Percentiles rank a stretch among this genome's conserved stretches.
Evolutionary conservation across 257 asterid species (phyloP).

Genomic region (Solanum neorickii): DNA sequence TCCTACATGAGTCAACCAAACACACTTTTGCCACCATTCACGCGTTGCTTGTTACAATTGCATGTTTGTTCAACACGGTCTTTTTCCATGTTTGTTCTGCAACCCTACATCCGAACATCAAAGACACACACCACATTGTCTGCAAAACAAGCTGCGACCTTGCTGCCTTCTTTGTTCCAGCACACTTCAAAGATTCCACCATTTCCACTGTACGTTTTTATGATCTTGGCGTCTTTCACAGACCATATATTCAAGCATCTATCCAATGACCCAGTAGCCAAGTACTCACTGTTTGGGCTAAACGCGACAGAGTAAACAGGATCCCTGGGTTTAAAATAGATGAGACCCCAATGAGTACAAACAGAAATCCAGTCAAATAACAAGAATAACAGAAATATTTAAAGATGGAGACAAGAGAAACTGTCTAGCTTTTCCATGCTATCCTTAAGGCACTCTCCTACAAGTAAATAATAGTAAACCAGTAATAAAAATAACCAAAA

Average conservation of each 20-base stretch:
- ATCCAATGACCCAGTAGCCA: slow-evolving; percentile 94
- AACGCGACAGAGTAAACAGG: slow-evolving; percentile 91
- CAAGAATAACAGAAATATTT: background rate
- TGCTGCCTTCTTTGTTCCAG: slow-evolving; percentile 94
- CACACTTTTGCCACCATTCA: background rate
- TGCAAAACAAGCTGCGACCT: slow-evolving; percentile 87
- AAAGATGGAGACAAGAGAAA: background rate
- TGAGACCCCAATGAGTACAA: background rate
- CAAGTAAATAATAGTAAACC: background rate
- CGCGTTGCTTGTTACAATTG: background rate
- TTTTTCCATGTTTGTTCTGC: background rate
- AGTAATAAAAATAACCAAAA: background rate
- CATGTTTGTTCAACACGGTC: background rate
- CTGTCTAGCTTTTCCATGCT: background rate
- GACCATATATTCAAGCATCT: slow-evolving; percentile 92
- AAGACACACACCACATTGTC: slow-evolving; percentile 82
- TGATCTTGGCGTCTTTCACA: slow-evolving; percentile 81
- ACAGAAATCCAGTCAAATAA: background rate
- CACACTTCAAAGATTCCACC: slow-evolving; percentile 97
- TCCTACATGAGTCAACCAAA: background rate
- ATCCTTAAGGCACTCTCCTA: background rate
- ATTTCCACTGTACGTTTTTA: slow-evolving; percentile 68
- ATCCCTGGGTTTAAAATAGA: slow-evolving; percentile 44
- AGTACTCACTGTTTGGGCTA: slow-evolving; percentile 82
- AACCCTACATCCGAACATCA: slow-evolving; percentile 68